A percentile compares a stretch with the other conserved stretches of the same genome.
phyloP scores from a whole-genome alignment of 148 eudicot species.

The Rhododendron griersonianum region DNA sequence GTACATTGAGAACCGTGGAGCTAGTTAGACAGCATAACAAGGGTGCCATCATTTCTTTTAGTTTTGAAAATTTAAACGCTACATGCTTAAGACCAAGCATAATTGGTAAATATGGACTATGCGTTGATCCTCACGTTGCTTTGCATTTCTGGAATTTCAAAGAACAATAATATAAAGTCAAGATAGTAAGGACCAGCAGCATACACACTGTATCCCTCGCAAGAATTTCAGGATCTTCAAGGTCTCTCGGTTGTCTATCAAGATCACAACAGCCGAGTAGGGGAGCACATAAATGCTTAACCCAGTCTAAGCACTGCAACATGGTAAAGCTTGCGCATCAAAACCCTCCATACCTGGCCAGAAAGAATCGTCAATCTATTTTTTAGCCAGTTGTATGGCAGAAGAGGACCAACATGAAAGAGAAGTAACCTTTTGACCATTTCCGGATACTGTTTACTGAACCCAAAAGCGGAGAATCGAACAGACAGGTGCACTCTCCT shows the following conservation, averaged over 20 bases:
- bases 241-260: slow-evolving; percentile 60
- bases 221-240: slow-evolving; percentile 78
- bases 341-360: slow-evolving; percentile 63
- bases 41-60: background rate
- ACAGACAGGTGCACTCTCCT: slow-evolving; percentile 6
- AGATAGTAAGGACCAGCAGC: slow-evolving; percentile 20
- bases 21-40: background rate
- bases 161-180: background rate
- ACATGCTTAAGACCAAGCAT: background rate
- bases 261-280: slow-evolving; percentile 67
- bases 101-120: background rate
- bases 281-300: slow-evolving; percentile 72
- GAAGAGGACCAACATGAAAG: background rate
- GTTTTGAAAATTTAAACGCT: background rate
- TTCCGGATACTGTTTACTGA: slow-evolving; percentile 35
- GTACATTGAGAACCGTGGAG: background rate
- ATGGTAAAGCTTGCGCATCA: slow-evolving; percentile 62
- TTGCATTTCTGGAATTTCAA: background rate
- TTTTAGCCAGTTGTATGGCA: background rate
- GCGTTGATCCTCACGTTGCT: background rate
- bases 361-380: slow-evolving; percentile 11
- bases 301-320: slow-evolving; percentile 81
- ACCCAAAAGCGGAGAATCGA: slow-evolving; percentile 10
- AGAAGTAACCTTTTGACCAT: slow-evolving; percentile 60
- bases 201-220: slow-evolving; percentile 87